phyloP scores from a whole-genome alignment of 306 rosid genomes.

The Castanospermum australe region DNA sequence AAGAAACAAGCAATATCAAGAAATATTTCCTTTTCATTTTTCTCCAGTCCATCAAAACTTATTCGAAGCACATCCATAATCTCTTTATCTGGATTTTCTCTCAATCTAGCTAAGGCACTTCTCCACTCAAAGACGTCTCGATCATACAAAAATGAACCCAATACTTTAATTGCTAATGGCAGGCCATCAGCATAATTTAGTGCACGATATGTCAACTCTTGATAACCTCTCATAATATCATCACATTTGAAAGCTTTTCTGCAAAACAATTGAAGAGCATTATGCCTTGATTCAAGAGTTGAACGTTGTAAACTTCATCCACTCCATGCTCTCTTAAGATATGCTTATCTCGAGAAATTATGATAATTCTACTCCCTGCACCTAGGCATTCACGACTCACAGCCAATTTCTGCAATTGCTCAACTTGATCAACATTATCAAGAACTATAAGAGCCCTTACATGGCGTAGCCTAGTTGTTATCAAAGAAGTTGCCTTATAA shows the following conservation, averaged over 20 bases:
- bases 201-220: background rate
- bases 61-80: background rate
- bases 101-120: background rate
- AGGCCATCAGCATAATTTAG: background rate
- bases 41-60: background rate
- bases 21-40: background rate
- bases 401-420: background rate
- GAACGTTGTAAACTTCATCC: background rate
- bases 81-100: background rate
- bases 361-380: background rate
- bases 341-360: background rate
- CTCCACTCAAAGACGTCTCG: background rate
- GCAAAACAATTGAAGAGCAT: background rate
- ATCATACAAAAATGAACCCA: background rate
- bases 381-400: background rate
- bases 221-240: background rate
- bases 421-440: background rate
- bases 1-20: slow-evolving; percentile 2
- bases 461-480: background rate
- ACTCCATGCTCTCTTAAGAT: background rate
- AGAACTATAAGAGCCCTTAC: background rate
- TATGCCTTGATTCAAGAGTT: background rate
- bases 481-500: background rate
- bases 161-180: background rate
- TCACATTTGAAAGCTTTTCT: background rate